Conservation (phyloP, 73 alveolate species). For the Uronychia setigera region DNA sequence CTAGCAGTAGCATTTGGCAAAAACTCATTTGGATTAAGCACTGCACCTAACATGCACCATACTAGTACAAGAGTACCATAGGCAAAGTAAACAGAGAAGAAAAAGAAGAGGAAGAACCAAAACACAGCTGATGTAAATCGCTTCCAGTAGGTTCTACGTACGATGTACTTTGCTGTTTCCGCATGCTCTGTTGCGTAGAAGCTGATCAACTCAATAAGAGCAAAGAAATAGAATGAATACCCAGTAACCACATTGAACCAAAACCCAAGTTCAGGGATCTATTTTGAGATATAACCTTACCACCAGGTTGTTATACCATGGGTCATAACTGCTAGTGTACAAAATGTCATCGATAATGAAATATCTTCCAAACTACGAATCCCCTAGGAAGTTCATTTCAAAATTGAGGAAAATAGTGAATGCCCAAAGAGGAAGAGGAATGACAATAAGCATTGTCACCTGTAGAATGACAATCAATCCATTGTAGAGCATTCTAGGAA, state of each 20-base stretch:
- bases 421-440: constrained; percentile 6
- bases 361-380: neutral
- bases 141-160: neutral
- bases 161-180: constrained; percentile 19
- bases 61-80: constrained; percentile 5
- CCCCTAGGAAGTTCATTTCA: neutral
- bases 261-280: too few species aligned
- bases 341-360: neutral
- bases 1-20: constrained; percentile 15
- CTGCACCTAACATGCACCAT: constrained; percentile 31
- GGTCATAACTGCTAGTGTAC: neutral
- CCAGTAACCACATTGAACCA: too few species aligned
- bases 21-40: constrained; percentile 19
- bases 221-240: neutral
- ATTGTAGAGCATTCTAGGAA: constrained; percentile 4
- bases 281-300: too few species aligned
- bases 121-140: neutral
- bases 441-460: neutral
- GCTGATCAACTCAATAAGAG: constrained; percentile 18
- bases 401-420: neutral
- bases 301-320: neutral
- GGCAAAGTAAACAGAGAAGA: constrained; percentile 8
- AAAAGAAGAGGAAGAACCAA: constrained; percentile 4
- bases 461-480: neutral
- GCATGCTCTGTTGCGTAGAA: constrained; percentile 20